These are phyloP conservation scores for Trametes gibbosa DNA, from an alignment of 768 basidiomycete species.

Conservation along the genomic window DNA sequence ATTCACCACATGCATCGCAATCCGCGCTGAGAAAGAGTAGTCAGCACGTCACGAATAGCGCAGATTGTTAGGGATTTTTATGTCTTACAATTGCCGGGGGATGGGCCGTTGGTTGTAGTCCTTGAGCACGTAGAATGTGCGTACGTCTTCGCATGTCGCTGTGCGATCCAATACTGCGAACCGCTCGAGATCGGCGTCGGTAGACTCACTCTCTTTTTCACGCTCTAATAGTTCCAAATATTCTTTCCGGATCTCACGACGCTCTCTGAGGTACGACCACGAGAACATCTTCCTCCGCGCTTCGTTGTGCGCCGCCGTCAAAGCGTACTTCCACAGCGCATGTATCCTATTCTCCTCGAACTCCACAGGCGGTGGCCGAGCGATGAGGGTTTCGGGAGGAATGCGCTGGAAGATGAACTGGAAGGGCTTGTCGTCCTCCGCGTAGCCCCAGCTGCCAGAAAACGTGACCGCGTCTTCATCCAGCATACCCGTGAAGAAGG, in stretches of 20 bases:
- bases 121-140: not conserved
- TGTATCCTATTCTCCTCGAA: slow-evolving; percentile 26
- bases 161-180: slow-evolving; percentile 7
- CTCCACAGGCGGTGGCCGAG: slow-evolving; percentile 27
- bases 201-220: slow-evolving; percentile 1
- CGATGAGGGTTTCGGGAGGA: slow-evolving; percentile 27
- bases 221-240: slow-evolving; percentile 32
- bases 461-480: slow-evolving; percentile 21
- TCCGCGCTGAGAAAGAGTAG: not conserved
- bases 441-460: slow-evolving; percentile 29
- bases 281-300: slow-evolving; percentile 28
- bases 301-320: slow-evolving; percentile 22
- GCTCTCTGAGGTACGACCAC: slow-evolving; percentile 32
- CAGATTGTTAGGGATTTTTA: not conserved
- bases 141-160: slow-evolving; percentile 3
- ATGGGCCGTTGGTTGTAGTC: slow-evolving; percentile 2
- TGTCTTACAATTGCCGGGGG: not conserved
- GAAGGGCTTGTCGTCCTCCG: slow-evolving; percentile 18
- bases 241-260: slow-evolving; percentile 27
- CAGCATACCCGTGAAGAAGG: slow-evolving; percentile 25
- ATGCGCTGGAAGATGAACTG: slow-evolving; percentile 30
- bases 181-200: not conserved
- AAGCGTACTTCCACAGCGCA: slow-evolving; percentile 35
- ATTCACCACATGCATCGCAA: slow-evolving; percentile 19
- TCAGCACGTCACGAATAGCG: not conserved